These are phyloP conservation scores for Kodamaea fukazawae DNA, from an alignment of 805 yeast genomes.

Conservation along the genomic window DNA sequence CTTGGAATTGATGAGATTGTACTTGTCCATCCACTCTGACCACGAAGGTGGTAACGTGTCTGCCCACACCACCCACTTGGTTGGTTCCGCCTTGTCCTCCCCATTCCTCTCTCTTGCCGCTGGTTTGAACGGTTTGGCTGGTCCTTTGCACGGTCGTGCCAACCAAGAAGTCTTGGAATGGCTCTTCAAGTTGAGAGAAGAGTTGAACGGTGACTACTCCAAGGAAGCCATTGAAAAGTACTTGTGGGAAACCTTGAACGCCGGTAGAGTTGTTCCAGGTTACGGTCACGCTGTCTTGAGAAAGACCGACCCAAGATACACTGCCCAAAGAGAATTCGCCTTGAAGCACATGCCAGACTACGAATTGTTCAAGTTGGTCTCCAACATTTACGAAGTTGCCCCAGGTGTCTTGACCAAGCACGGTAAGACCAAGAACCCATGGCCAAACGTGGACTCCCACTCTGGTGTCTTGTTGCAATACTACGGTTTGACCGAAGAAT, in stretches of 20 bases:
- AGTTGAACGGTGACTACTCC: constrained; percentile 58
- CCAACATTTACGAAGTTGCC: constrained; percentile 63
- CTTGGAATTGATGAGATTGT: constrained; percentile 67
- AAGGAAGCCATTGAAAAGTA: constrained; percentile 57
- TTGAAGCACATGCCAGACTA: constrained; percentile 59
- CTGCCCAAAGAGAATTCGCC: constrained; percentile 71
- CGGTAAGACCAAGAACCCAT: constrained; percentile 84
- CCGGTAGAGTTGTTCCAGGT: constrained; percentile 81
- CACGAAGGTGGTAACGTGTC: constrained; percentile 86
- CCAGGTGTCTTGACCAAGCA: constrained; percentile 73
- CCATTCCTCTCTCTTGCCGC: constrained; percentile 76
- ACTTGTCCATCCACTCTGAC: constrained; percentile 73
- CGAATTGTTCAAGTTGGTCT: constrained; percentile 63
- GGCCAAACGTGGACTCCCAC: constrained; percentile 80
- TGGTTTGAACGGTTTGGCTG: constrained; percentile 80
- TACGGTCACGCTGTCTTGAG: constrained; percentile 87
- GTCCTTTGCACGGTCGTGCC: constrained; percentile 84
- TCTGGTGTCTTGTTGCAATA: constrained; percentile 78
- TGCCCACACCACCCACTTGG: constrained; percentile 78
- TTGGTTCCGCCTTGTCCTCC: constrained; percentile 76
- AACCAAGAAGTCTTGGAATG: constrained; percentile 82
- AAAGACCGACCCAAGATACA: constrained; percentile 78
- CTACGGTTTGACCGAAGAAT: constrained; percentile 71
- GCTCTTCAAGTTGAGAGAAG: constrained; percentile 61
- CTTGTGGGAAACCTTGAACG: constrained; percentile 68